phyloP scores from a whole-genome alignment of 768 basidiomycete genomes.

The Pilatotrama ljubarskyi region DNA sequence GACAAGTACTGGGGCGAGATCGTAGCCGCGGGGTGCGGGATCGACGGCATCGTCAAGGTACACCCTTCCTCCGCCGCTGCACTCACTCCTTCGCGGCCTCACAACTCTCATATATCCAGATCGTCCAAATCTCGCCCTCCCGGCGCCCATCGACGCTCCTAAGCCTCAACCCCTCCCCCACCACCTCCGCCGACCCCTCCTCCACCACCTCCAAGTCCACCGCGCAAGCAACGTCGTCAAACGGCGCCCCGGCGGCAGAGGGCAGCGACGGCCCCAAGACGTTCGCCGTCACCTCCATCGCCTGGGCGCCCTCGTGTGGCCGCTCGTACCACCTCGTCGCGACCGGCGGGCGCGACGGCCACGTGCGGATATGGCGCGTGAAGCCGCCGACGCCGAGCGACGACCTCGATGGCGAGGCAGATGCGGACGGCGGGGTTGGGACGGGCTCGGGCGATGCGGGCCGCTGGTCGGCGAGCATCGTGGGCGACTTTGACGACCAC shows the following conservation, averaged over 20 bases:
- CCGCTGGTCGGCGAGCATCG: slow-evolving; percentile 72
- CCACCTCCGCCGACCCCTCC: slow-evolving; percentile 35
- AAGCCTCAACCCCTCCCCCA: slow-evolving; percentile 45
- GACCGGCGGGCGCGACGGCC: slow-evolving; percentile 84
- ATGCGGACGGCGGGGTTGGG: slow-evolving; percentile 36
- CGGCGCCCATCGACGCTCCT: slow-evolving; percentile 68
- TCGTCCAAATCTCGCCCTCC: slow-evolving; percentile 71
- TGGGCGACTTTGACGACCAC: slow-evolving; percentile 88
- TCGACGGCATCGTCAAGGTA: slow-evolving; percentile 76
- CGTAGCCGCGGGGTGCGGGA: slow-evolving; percentile 75
- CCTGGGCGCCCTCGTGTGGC: slow-evolving; percentile 95
- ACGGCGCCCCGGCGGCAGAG: slow-evolving; percentile 22
- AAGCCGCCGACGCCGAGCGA: slow-evolving; percentile 47
- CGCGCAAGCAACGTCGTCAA: slow-evolving; percentile 29
- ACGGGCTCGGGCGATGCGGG: slow-evolving; percentile 46
- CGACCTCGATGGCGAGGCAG: slow-evolving; percentile 39
- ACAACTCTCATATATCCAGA: slow-evolving; percentile 39
- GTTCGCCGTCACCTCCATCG: slow-evolving; percentile 75
- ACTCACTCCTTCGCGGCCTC: neutral
- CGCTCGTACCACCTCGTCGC: slow-evolving; percentile 94
- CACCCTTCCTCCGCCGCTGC: slow-evolving; percentile 12
- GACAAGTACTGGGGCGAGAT: slow-evolving; percentile 95
- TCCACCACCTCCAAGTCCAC: slow-evolving; percentile 33
- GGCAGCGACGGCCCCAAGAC: slow-evolving; percentile 41
- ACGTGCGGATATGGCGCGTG: slow-evolving; percentile 88